Evolutionary conservation across 2,329 filamentous ascomycete species (phyloP).

Genomic region (Fusarium chlamydosporum): DNA sequence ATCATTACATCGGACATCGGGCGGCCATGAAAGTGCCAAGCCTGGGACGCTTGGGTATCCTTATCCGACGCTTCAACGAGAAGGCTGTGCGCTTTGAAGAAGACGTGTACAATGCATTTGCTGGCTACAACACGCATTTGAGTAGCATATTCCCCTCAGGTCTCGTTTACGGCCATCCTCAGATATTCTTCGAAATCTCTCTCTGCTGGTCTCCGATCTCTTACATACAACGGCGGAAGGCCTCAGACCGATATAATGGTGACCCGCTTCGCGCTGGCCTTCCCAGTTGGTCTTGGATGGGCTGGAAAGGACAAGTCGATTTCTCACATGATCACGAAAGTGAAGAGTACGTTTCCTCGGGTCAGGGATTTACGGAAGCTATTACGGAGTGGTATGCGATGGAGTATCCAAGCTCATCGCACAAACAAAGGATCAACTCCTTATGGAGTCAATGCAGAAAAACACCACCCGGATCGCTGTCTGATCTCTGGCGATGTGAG

Average conservation of each 20-base stretch:
- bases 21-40: not conserved
- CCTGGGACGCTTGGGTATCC: not conserved
- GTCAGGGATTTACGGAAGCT: not conserved
- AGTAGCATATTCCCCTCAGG: not conserved
- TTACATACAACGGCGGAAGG: not conserved
- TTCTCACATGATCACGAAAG: accelerated
- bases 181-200: not conserved
- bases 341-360: not conserved
- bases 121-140: not conserved
- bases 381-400: not conserved
- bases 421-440: not conserved
- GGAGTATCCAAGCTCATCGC: not conserved
- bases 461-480: not conserved
- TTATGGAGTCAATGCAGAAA: not conserved
- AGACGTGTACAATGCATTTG: not conserved
- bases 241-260: not conserved
- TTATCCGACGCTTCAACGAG: not conserved
- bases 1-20: not conserved
- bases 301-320: not conserved
- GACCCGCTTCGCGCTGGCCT: accelerated
- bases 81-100: not conserved
- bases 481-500: not conserved
- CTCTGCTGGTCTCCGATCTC: not conserved
- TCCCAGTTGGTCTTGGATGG: not conserved
- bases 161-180: not conserved